A percentile compares a stretch with the other conserved stretches of the same genome.
phyloP scores from a whole-genome alignment of 345 rosid genomes.

The Gossypium arboreum region DNA sequence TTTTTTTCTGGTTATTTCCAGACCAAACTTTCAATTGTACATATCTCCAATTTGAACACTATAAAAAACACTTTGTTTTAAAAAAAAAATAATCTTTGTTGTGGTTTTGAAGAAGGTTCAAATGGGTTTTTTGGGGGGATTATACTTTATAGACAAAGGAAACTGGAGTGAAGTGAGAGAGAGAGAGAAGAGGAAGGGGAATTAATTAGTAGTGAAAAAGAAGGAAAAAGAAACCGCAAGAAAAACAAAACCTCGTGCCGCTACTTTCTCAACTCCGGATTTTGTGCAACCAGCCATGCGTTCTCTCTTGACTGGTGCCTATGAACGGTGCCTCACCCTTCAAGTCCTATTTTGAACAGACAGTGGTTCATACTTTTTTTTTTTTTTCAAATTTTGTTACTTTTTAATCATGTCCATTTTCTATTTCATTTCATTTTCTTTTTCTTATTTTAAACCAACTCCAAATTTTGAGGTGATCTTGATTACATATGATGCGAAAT shows the following conservation, averaged over 20 bases:
- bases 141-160: slow-evolving; percentile 28
- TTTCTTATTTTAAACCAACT: neutral
- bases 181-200: slow-evolving; percentile 9
- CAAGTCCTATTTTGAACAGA: neutral
- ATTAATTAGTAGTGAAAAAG: neutral
- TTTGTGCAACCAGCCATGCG: slow-evolving; percentile 75
- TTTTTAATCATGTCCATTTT: neutral
- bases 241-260: slow-evolving; percentile 44
- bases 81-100: neutral
- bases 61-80: neutral
- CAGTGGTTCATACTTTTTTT: neutral
- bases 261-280: slow-evolving; percentile 65
- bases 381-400: neutral
- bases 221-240: slow-evolving; percentile 19
- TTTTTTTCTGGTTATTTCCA: slow-evolving; percentile 19
- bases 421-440: neutral
- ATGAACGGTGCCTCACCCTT: slow-evolving; percentile 55
- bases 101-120: slow-evolving; percentile 34
- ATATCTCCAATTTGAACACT: neutral
- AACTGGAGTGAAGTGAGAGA: slow-evolving; percentile 13
- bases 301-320: slow-evolving; percentile 48
- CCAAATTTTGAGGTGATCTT: slow-evolving; percentile 1
- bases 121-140: slow-evolving; percentile 31
- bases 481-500: neutral
- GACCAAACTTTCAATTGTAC: slow-evolving; percentile 15